Evolutionary conservation across 805 yeast species (phyloP).

Genomic region (Yamadazyma phyllophila): DNA sequence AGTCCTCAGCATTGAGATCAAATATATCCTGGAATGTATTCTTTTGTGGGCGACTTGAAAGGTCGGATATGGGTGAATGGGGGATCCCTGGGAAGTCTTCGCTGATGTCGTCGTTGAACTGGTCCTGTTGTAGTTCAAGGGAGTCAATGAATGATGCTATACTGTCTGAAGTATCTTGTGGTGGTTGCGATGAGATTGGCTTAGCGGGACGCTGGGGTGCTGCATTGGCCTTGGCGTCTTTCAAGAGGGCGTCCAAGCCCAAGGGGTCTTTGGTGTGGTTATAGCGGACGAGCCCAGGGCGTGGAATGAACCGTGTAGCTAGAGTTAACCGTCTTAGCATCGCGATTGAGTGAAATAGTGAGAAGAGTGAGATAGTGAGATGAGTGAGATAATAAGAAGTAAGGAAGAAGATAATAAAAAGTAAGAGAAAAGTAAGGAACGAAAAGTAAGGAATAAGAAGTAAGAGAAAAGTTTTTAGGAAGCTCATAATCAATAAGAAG

Average conservation of each 20-base stretch:
- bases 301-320: too few relatives aligned
- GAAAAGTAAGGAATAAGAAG: background rate
- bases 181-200: background rate
- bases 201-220: background rate
- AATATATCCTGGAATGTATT: background rate
- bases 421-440: too few relatives aligned
- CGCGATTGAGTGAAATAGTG: background rate
- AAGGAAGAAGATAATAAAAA: background rate
- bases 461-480: too few relatives aligned
- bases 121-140: background rate
- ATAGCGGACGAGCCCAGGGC: background rate
- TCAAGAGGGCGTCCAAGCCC: background rate
- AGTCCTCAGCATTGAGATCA: background rate
- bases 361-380: too few relatives aligned
- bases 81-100: background rate
- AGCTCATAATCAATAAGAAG: too few relatives aligned
- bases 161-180: background rate
- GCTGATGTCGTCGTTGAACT: background rate
- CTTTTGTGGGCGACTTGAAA: too few relatives aligned
- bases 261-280: background rate
- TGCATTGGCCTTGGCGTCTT: background rate
- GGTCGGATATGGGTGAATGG: too few relatives aligned
- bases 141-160: conserved; percentile 2
- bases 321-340: background rate
- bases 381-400: too few relatives aligned